Conservation (phyloP, 495 filamentous ascomycete species). For the Neurospora tetrasperma region DNA sequence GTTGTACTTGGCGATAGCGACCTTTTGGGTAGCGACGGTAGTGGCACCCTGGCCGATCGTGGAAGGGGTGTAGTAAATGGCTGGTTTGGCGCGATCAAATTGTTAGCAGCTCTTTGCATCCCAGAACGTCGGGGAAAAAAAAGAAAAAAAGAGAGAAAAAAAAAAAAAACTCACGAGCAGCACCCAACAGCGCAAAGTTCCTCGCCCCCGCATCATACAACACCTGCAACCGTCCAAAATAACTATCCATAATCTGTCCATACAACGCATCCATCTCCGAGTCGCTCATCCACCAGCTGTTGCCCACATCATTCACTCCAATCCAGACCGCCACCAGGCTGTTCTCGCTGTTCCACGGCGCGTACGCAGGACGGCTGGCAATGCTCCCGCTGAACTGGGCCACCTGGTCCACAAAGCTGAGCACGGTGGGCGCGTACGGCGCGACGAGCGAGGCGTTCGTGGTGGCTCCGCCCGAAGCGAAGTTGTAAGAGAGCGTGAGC, state of each 20-base stretch:
- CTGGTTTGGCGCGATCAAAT: background rate
- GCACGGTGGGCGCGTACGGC: constrained; percentile 35
- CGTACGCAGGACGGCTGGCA: constrained; percentile 22
- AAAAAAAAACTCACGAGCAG: constrained; percentile 40
- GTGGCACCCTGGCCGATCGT: constrained; percentile 26
- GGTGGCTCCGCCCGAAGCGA: constrained; percentile 61
- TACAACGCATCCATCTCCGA: constrained; percentile 32
- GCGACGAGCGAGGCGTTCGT: constrained; percentile 50
- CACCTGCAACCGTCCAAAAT: constrained; percentile 43
- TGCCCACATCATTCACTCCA: constrained; percentile 72
- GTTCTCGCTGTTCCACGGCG: constrained; percentile 51
- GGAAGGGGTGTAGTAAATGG: constrained; percentile 54
- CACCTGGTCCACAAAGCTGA: constrained; percentile 51
- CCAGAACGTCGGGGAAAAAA: background rate
- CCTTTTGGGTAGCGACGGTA: constrained; percentile 17
- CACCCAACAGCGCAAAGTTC: constrained; percentile 66
- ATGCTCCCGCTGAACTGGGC: constrained; percentile 34
- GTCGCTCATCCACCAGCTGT: constrained; percentile 44
- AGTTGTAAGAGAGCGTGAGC: constrained; percentile 51
- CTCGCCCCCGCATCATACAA: constrained; percentile 56
- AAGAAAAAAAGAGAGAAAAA: background rate
- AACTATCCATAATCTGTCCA: constrained; percentile 45
- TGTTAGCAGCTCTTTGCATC: background rate
- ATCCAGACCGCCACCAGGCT: constrained; percentile 64
- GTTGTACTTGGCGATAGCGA: constrained; percentile 32